Conservation (phyloP, 2,329 filamentous ascomycete species). For the Curvularia lunata region DNA sequence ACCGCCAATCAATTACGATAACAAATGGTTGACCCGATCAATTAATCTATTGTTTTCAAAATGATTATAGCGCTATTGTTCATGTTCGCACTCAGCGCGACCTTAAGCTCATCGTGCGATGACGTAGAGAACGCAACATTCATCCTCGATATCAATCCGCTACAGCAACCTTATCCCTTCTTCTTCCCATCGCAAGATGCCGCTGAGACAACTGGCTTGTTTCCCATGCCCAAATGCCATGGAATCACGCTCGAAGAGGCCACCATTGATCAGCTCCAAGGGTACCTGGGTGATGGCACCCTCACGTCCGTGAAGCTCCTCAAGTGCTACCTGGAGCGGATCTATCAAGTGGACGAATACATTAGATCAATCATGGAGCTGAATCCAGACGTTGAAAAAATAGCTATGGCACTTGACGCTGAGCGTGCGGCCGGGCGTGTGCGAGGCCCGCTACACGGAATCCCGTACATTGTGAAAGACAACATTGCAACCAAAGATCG, state of each 20-base stretch:
- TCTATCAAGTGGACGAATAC: slow-evolving; percentile 68
- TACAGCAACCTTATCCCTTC: slow-evolving; percentile 43
- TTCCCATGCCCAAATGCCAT: slow-evolving; percentile 68
- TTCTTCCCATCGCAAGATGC: slow-evolving; percentile 43
- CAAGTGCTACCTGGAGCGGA: slow-evolving; percentile 59
- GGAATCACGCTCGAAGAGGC: slow-evolving; percentile 70
- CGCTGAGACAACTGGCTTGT: slow-evolving; percentile 49
- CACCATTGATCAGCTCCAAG: slow-evolving; percentile 71
- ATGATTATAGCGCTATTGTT: neutral
- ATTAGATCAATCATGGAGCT: slow-evolving; percentile 68
- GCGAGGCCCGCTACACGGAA: slow-evolving; percentile 73
- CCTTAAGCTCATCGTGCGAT: slow-evolving; percentile 14
- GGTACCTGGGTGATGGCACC: slow-evolving; percentile 58
- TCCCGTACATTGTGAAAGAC: slow-evolving; percentile 78
- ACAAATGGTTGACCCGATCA: too few species aligned
- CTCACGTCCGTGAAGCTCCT: slow-evolving; percentile 32
- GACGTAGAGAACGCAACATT: slow-evolving; percentile 18
- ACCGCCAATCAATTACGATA: too few species aligned
- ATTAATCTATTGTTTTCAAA: neutral
- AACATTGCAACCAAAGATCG: slow-evolving; percentile 63
- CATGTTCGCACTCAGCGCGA: slow-evolving; percentile 5
- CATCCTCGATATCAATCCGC: slow-evolving; percentile 25
- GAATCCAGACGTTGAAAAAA: slow-evolving; percentile 70
- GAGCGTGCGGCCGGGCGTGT: slow-evolving; percentile 64
- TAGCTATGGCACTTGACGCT: slow-evolving; percentile 65